Evolutionary conservation across 129 eudicot genomes (phyloP).

Genomic region (Artemisia annua): DNA sequence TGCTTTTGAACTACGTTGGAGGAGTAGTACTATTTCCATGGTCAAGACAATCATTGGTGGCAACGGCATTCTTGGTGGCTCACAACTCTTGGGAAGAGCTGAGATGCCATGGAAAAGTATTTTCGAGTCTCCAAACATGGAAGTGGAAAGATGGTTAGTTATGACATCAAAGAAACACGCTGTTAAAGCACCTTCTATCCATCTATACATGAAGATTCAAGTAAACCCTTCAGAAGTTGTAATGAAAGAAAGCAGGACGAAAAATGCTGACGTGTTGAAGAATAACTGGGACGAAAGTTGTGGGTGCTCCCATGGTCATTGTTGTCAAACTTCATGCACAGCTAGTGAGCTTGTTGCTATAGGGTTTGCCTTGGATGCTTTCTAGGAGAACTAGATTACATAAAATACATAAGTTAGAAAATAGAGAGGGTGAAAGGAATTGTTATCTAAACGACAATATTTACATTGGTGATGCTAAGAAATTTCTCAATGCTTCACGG

Average conservation of each 20-base stretch:
- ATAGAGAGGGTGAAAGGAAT: background rate
- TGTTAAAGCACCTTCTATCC: conserved; percentile 47
- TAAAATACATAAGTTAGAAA: background rate
- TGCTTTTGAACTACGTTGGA: conserved; percentile 48
- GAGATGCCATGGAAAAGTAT: conserved; percentile 53
- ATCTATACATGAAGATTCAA: conserved; percentile 44
- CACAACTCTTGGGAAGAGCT: conserved; percentile 54
- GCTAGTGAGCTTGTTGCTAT: conserved; percentile 42
- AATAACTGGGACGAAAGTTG: conserved; percentile 23
- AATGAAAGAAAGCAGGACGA: background rate
- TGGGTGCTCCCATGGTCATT: conserved; percentile 27
- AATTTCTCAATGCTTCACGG: too few relatives aligned
- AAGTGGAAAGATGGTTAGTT: conserved; percentile 48
- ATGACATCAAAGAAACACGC: conserved; percentile 36
- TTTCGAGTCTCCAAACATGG: conserved; percentile 45
- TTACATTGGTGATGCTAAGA: too few relatives aligned
- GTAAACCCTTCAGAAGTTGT: conserved; percentile 7
- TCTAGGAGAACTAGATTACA: conserved; percentile 10
- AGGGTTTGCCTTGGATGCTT: conserved; percentile 46
- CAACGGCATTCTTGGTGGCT: conserved; percentile 32
- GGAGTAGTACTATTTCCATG: conserved; percentile 20
- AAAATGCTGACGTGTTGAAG: background rate
- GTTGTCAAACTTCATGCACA: conserved; percentile 30
- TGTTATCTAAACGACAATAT: too few relatives aligned
- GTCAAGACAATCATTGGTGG: background rate